A percentile compares a stretch with the other conserved stretches of the same genome.
phyloP scores from a whole-genome alignment of 371 early-diverging fungal species.

The Lichtheimia corymbifera region DNA sequence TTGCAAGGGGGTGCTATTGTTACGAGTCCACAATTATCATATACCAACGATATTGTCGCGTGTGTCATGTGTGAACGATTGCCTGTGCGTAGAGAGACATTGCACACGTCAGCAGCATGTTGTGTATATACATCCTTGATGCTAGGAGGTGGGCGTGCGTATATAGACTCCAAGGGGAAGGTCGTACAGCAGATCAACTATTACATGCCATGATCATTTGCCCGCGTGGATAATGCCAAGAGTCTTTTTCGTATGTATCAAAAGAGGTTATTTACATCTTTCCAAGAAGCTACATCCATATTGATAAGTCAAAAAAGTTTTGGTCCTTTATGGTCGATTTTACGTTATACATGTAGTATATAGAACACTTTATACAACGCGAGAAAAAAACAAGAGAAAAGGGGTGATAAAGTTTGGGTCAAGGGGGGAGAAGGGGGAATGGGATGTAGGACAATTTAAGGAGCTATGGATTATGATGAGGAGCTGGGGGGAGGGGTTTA shows the following conservation, averaged over 20 bases:
- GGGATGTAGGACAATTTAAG: too few relatives aligned
- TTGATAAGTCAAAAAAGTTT: background rate
- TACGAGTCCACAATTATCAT: too few relatives aligned
- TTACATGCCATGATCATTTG: background rate
- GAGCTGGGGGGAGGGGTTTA: constrained; percentile 5
- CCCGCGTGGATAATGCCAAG: background rate
- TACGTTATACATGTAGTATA: background rate
- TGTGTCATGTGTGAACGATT: too few relatives aligned
- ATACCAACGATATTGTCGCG: too few relatives aligned
- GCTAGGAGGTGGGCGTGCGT: too few relatives aligned
- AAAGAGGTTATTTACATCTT: background rate
- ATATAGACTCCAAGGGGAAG: too few relatives aligned
- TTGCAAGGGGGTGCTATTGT: too few relatives aligned
- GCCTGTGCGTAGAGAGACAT: too few relatives aligned
- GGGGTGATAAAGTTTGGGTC: background rate
- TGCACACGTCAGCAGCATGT: too few relatives aligned
- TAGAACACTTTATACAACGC: background rate
- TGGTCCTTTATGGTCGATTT: constrained; percentile 6
- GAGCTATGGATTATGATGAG: background rate
- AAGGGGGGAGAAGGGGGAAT: background rate
- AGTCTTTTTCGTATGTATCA: background rate
- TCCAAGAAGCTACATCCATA: too few relatives aligned
- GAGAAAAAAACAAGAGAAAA: constrained; percentile 5
- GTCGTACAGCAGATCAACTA: too few relatives aligned
- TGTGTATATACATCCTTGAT: too few relatives aligned